Conservation (phyloP, 768 basidiomycete genomes). For the Agaricus blazei region DNA sequence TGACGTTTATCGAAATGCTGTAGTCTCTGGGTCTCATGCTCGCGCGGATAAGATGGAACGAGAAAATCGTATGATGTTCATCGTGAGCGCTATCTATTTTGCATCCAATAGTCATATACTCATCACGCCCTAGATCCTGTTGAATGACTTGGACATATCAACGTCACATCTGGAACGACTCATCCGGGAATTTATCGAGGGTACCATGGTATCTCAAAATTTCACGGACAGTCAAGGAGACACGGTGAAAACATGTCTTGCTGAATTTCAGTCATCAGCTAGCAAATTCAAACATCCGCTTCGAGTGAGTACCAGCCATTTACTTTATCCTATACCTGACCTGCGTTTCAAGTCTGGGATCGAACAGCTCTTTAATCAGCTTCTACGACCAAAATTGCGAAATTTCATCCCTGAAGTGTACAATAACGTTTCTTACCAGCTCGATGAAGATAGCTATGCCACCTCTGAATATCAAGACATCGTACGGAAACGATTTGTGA, state of each 20-base stretch:
- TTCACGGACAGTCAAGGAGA: constrained; percentile 58
- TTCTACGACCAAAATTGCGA: constrained; percentile 83
- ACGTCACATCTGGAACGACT: constrained; percentile 85
- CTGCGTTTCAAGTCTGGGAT: constrained; percentile 55
- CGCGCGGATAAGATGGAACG: constrained; percentile 75
- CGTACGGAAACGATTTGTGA: constrained; percentile 86
- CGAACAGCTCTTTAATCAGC: constrained; percentile 94
- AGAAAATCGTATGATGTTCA: constrained; percentile 75
- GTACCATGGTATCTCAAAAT: constrained; percentile 55
- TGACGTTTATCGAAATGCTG: constrained; percentile 67
- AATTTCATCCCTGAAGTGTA: constrained; percentile 84
- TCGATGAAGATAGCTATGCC: constrained; percentile 86
- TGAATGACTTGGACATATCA: constrained; percentile 95
- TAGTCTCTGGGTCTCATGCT: constrained; percentile 33
- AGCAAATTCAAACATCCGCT: constrained; percentile 67
- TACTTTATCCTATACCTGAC: neutral
- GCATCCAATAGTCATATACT: neutral
- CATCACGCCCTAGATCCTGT: constrained; percentile 51
- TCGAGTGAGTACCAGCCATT: constrained; percentile 43
- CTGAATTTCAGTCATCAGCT: constrained; percentile 47
- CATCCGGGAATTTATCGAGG: constrained; percentile 55
- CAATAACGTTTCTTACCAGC: constrained; percentile 80
- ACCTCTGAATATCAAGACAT: constrained; percentile 81
- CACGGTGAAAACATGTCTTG: constrained; percentile 41
- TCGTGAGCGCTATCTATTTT: constrained; percentile 48